These are phyloP conservation scores for Xylariomycetidae sp. DNA, from an alignment of 2,329 filamentous ascomycete species.

Conservation along the genomic window DNA sequence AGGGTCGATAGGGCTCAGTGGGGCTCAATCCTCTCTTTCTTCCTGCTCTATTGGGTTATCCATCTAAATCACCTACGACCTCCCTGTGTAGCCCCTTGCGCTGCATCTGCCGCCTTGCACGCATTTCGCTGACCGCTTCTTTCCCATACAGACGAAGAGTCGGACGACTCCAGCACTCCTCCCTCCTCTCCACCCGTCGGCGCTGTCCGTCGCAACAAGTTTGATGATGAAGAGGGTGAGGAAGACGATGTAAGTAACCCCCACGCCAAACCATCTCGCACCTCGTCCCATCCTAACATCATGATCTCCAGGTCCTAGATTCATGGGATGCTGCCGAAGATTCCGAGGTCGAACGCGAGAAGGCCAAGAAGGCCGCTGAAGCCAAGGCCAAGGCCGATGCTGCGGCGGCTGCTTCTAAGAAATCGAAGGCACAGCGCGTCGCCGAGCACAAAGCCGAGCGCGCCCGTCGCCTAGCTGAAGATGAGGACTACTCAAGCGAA, in stretches of 20 bases:
- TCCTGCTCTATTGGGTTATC: constrained; percentile 11
- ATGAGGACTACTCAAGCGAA: constrained; percentile 52
- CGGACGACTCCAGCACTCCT: constrained; percentile 31
- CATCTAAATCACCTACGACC: constrained; percentile 8
- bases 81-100: constrained; percentile 8
- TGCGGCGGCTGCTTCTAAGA: constrained; percentile 84
- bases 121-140: constrained; percentile 17
- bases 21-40: constrained; percentile 8
- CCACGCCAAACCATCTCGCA: not conserved
- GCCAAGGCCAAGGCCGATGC: constrained; percentile 86
- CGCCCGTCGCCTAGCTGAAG: constrained; percentile 46
- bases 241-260: constrained; percentile 63
- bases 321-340: constrained; percentile 97
- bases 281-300: constrained; percentile 8
- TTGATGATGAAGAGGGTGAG: constrained; percentile 87
- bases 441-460: constrained; percentile 68
- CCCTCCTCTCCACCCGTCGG: constrained; percentile 34
- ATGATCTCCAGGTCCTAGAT: constrained; percentile 67
- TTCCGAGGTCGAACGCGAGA: constrained; percentile 94
- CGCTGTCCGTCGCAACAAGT: constrained; percentile 55
- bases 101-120: constrained; percentile 9
- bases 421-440: constrained; percentile 81
- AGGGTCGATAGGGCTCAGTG: constrained; percentile 10
- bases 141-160: constrained; percentile 30
- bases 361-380: constrained; percentile 80